Evolutionary conservation across 306 rosid species (phyloP), one percentile per base, ranked within the genome.

Genomic region (Castanea mollissima): DNA sequence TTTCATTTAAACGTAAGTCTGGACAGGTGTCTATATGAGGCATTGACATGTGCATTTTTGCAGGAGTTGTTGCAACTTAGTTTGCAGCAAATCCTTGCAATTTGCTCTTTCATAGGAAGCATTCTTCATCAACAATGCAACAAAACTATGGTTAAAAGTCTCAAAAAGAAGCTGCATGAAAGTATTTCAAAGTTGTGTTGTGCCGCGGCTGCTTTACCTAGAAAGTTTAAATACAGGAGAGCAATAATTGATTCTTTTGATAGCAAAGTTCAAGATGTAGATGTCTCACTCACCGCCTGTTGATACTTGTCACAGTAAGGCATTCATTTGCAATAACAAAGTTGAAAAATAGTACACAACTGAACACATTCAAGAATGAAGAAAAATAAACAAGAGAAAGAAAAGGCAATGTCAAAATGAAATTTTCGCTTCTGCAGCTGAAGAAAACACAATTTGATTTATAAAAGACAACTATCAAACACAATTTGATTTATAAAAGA

Each of bases 381-480:
- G 49, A 11, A 69, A 60, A 19, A 73, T 41, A 69, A 34, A 46
- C 32, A 18, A 19, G 18, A 14, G 18, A 31, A 25, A 14, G 15
- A 1, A 82, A 87, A 38, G 54, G 35, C 46, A 81, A 49, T 49
- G 5, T 13, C 54, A 49, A 32, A 38, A 77, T 15, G 64, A 78
- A 59, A 67, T 15, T 80, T 67, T 49, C 54, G 9, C 7, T 78
- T 70, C 71, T 55, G 46, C 70, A 23, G 13, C 55, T 6, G 25
- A 25, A 19, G 11, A 64, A 65, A 41, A 16, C 19, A 76, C 56
- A 27, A 19, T 20, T 16, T 5, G 55, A 63, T 74, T 57, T 56
- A 67, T 68, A 73, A 44, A 55, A 51, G 58, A 78, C 64, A 71
- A 84, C 78, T 70, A 60, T 49, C 27, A 65, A 41, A 16, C 19